Conservation (phyloP, 2,329 filamentous ascomycete species). For the Aspergillus sp. region DNA sequence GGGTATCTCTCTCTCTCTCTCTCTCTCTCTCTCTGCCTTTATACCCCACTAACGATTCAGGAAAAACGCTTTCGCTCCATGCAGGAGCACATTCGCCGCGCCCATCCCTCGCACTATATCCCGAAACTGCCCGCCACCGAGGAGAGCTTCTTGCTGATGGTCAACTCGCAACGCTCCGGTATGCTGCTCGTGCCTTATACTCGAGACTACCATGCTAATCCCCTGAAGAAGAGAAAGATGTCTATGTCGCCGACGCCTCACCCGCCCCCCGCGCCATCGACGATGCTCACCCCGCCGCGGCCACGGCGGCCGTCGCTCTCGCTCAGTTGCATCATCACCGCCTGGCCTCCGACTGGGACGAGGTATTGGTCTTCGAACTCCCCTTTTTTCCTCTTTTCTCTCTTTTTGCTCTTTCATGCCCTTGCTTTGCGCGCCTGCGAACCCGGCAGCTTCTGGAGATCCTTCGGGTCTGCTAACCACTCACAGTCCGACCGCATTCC, state of each 20-base stretch:
- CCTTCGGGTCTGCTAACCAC: too few species aligned
- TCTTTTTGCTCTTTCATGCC: too few species aligned
- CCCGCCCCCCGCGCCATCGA: conserved; percentile 62
- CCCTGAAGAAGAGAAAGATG: conserved; percentile 46
- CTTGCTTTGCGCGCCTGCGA: too few species aligned
- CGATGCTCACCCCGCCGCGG: conserved; percentile 59
- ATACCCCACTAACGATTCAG: conserved; percentile 42
- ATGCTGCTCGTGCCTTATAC: background rate
- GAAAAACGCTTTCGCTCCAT: conserved; percentile 96
- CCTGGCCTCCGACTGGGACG: conserved; percentile 65
- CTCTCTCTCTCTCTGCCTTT: too few species aligned
- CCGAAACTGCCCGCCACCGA: conserved; percentile 95
- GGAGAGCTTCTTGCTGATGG: conserved; percentile 95
- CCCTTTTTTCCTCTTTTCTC: too few species aligned
- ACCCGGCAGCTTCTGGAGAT: too few species aligned
- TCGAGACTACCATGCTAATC: background rate
- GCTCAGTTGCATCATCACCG: conserved; percentile 78
- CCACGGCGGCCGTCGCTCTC: conserved; percentile 74
- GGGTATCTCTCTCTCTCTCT: conserved; percentile 58
- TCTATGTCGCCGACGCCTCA: conserved; percentile 59
- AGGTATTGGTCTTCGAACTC: too few species aligned
- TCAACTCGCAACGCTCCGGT: conserved; percentile 31
- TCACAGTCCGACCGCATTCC: conserved; percentile 54
- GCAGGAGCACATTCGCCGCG: conserved; percentile 97
- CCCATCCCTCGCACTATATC: conserved; percentile 95